Conservation (phyloP, 2,329 filamentous ascomycete species). For the Elsinoe arachidis region DNA sequence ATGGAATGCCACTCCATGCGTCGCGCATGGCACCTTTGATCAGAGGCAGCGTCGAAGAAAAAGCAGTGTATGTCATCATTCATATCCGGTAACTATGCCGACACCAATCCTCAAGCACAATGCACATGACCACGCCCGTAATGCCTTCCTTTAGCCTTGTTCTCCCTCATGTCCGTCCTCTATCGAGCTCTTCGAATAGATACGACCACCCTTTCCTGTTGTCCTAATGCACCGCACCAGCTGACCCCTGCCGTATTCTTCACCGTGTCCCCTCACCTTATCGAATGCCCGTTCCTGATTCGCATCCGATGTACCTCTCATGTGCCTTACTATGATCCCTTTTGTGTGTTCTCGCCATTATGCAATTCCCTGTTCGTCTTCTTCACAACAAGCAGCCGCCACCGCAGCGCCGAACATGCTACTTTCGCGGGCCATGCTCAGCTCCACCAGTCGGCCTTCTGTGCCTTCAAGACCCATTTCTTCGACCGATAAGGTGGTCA, state of each 20-base stretch:
- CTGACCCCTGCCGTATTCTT: no score
- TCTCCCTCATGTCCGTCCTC: background rate
- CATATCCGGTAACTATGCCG: background rate
- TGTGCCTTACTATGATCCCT: no score
- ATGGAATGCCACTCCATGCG: no score
- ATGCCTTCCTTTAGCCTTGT: background rate
- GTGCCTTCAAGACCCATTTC: conserved; percentile 26
- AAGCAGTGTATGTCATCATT: background rate
- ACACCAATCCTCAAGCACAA: background rate
- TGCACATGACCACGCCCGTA: background rate
- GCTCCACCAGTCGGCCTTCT: conserved; percentile 49
- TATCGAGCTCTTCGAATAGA: conserved; percentile 10
- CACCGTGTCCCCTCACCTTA: no score
- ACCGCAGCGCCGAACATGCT: conserved; percentile 69
- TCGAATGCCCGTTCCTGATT: no score
- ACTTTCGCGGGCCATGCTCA: conserved; percentile 56
- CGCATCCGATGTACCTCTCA: no score
- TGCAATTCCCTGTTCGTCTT: background rate
- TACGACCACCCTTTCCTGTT: background rate
- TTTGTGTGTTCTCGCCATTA: background rate
- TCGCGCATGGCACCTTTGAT: no score
- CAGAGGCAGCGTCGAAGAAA: no score
- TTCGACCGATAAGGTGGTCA: conserved; percentile 32
- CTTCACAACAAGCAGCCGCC: conserved; percentile 34
- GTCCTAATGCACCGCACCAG: no score